A percentile compares a stretch with the other conserved stretches of the same genome.
These are phyloP conservation scores for Lactarius akahatsu DNA, from an alignment of 768 basidiomycete species.

Conservation along the genomic window DNA sequence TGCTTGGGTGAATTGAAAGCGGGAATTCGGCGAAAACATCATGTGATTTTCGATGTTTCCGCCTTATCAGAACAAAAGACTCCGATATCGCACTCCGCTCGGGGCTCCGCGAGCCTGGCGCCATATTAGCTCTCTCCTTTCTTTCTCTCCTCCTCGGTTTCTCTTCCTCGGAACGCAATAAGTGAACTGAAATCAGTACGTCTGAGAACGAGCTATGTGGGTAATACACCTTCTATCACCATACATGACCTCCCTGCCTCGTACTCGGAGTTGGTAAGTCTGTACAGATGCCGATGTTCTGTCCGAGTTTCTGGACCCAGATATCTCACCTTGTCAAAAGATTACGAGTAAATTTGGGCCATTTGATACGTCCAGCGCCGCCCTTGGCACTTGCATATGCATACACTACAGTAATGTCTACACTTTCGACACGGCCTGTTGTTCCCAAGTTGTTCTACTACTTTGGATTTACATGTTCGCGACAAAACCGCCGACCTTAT, in stretches of 20 bases:
- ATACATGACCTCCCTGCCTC: neutral
- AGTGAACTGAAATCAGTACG: neutral
- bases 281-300: constrained; percentile 4
- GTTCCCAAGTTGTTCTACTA: neutral
- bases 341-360: neutral
- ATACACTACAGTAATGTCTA: constrained; percentile 1
- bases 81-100: neutral
- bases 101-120: constrained; percentile 12
- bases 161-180: constrained; percentile 5
- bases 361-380: constrained; percentile 4
- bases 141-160: constrained; percentile 1
- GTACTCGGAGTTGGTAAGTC: neutral
- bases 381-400: neutral
- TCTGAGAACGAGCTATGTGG: neutral
- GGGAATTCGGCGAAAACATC: neutral
- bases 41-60: constrained; percentile 4
- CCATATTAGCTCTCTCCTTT: neutral
- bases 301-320: constrained; percentile 3
- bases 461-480: constrained; percentile 4
- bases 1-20: neutral
- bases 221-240: neutral
- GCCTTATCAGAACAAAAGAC: neutral
- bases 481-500: constrained; percentile 6
- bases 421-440: neutral
- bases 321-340: neutral